Evolutionary conservation across 2,329 filamentous ascomycete genomes (phyloP).

Genomic region (Penicillium sp.): DNA sequence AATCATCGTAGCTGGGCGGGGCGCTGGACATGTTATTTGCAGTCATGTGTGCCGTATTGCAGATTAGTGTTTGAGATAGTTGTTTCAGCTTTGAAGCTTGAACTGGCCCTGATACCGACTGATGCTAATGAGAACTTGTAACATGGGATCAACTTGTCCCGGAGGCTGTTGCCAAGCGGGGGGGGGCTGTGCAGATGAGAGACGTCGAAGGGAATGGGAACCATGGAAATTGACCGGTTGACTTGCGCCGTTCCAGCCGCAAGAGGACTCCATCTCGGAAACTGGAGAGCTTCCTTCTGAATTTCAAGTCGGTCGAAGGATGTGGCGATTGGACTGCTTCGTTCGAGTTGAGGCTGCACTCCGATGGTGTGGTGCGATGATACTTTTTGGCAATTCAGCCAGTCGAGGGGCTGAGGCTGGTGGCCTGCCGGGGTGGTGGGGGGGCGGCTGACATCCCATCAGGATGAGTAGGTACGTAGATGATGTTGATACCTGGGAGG

Average conservation of each 20-base stretch:
- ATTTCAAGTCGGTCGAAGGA: background rate
- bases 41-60: background rate
- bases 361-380: background rate
- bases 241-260: background rate
- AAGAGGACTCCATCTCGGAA: background rate
- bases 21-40: background rate
- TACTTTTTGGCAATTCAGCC: slow-evolving; percentile 7
- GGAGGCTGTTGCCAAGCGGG: slow-evolving; percentile 21
- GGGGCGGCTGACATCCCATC: background rate
- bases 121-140: background rate
- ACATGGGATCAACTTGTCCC: background rate
- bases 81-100: background rate
- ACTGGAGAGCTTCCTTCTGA: background rate
- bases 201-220: no score
- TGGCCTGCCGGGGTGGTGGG: background rate
- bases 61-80: background rate
- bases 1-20: slow-evolving; percentile 31
- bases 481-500: background rate
- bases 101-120: background rate
- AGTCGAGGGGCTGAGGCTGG: background rate
- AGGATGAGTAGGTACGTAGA: background rate
- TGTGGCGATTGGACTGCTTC: background rate
- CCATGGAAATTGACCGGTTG: background rate
- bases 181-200: slow-evolving; percentile 21
- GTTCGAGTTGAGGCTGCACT: background rate